Conservation (phyloP, 1,139 yeast genomes). For the Pichiaceae sp. region DNA sequence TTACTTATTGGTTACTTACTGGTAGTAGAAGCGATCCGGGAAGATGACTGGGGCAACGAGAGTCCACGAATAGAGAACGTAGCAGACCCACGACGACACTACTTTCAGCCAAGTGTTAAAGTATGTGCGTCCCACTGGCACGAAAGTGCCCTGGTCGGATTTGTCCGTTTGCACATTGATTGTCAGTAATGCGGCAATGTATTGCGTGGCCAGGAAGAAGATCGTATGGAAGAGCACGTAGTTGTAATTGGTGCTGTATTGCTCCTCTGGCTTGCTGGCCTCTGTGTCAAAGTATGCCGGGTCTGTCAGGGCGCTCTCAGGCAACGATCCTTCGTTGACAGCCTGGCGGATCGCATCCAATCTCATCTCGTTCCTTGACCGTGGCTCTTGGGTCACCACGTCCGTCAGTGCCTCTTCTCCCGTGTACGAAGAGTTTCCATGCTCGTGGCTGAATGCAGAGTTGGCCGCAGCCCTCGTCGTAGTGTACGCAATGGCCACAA, state of each 20-base stretch:
- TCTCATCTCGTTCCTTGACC: conserved; percentile 65
- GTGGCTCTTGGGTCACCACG: conserved; percentile 42
- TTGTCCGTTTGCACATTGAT: conserved; percentile 65
- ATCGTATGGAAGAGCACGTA: conserved; percentile 84
- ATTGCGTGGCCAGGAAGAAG: conserved; percentile 92
- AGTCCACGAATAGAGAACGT: conserved; percentile 81
- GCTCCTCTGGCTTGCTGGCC: conserved; percentile 36
- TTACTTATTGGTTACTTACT: too few species aligned
- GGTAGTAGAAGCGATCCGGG: conserved; percentile 65
- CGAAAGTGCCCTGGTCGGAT: conserved; percentile 55
- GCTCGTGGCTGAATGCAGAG: conserved; percentile 45
- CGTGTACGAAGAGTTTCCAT: conserved; percentile 12
- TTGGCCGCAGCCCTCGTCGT: conserved; percentile 93
- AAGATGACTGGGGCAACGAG: conserved; percentile 79
- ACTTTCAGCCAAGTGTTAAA: conserved; percentile 94
- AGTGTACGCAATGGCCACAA: conserved; percentile 92
- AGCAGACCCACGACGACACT: conserved; percentile 88
- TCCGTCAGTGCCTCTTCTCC: conserved; percentile 19
- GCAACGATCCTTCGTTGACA: conserved; percentile 88
- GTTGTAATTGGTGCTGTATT: conserved; percentile 67
- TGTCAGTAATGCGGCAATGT: conserved; percentile 89
- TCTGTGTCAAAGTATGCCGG: conserved; percentile 42
- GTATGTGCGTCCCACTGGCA: conserved; percentile 95
- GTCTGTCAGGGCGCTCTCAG: conserved; percentile 82
- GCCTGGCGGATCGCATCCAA: conserved; percentile 88